Conservation (phyloP, 2,329 filamentous ascomycete species). For the Chlorencoelia australis region DNA sequence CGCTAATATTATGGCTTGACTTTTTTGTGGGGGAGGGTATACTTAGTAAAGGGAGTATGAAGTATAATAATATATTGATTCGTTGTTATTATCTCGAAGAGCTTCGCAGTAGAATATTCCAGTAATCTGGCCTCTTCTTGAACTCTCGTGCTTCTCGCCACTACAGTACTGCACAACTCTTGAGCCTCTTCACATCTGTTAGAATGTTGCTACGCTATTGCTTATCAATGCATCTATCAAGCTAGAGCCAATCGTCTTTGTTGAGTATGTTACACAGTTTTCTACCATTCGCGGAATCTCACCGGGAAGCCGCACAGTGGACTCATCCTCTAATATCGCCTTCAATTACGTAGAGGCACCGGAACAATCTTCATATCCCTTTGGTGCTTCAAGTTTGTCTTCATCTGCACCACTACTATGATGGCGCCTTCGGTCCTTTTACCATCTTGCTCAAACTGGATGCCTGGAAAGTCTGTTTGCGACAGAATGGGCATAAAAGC, state of each 20-base stretch:
- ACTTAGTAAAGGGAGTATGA: background rate
- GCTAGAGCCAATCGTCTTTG: background rate
- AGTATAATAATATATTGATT: background rate
- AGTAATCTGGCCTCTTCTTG: background rate
- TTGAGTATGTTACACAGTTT: background rate
- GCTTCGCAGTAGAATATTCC: background rate
- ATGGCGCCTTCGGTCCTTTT: slow-evolving; percentile 3
- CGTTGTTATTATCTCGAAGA: background rate
- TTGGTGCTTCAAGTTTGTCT: background rate
- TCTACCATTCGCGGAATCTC: no score
- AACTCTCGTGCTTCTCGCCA: background rate
- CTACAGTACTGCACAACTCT: background rate
- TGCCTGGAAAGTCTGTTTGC: slow-evolving; percentile 1
- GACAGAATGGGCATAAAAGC: slow-evolving; percentile 3
- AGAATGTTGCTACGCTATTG: background rate
- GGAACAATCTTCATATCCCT: background rate
- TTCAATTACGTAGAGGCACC: background rate
- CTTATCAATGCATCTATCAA: background rate
- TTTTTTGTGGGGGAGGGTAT: background rate
- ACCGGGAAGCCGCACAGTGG: background rate
- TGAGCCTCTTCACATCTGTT: background rate
- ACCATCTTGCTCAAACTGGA: slow-evolving; percentile 6
- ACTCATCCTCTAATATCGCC: background rate
- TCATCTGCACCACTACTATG: slow-evolving; percentile 2
- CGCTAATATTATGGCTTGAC: background rate